Conservation (phyloP, 306 rosid species). For the Alnus rubra region DNA sequence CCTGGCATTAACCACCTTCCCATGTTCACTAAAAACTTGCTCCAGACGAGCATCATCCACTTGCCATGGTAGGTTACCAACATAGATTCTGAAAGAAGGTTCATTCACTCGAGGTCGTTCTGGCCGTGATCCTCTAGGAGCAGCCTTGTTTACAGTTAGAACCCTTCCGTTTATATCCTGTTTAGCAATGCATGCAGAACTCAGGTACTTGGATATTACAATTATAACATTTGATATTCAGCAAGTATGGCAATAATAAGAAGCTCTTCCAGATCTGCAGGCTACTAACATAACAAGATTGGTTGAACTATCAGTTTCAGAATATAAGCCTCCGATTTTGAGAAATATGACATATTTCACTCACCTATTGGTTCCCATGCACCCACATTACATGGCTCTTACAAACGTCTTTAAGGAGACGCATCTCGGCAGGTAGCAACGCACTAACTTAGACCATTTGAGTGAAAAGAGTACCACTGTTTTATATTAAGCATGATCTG, state of each 20-base stretch:
- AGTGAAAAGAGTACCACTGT: neutral
- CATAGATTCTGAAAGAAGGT: conserved; percentile 55
- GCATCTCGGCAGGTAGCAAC: neutral
- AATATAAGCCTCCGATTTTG: neutral
- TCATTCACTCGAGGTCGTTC: conserved; percentile 61
- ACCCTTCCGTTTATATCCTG: conserved; percentile 78
- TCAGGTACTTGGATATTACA: conserved; percentile 2
- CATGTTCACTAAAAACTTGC: conserved; percentile 78
- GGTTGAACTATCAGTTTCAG: neutral
- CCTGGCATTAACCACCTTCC: conserved; percentile 70
- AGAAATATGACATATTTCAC: neutral
- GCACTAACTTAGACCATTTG: neutral
- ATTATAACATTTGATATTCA: neutral
- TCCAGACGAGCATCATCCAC: conserved; percentile 67
- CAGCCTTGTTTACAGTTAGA: conserved; percentile 89
- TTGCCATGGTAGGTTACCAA: conserved; percentile 89
- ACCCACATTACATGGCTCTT: neutral
- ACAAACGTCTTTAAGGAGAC: neutral
- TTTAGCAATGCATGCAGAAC: neutral
- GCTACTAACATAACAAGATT: neutral
- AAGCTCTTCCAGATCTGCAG: neutral
- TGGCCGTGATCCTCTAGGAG: conserved; percentile 70
- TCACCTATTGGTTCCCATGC: neutral
- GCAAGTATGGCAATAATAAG: neutral
- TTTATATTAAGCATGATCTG: neutral